phyloP scores from a whole-genome alignment of 129 eudicot species.

The Tagetes patula region DNA sequence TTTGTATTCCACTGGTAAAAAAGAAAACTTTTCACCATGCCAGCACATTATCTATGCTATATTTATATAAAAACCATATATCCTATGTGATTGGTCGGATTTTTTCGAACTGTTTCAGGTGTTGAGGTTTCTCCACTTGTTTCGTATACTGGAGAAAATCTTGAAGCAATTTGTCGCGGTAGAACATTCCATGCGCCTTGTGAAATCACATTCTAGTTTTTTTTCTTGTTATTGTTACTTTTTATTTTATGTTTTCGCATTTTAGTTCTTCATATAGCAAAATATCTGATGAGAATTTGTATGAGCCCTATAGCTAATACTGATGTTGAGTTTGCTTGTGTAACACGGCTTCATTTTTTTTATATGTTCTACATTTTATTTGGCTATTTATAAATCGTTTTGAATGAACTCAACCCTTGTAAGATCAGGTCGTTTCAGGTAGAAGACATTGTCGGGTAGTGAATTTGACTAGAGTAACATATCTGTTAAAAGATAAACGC shows the following conservation, averaged over 20 bases:
- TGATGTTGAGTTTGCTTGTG: conserved; percentile 34
- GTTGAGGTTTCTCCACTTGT: conserved; percentile 96
- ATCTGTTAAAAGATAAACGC: not conserved
- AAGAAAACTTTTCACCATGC: conserved; percentile 3
- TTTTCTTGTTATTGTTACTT: not conserved
- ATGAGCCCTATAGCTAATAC: conserved; percentile 20
- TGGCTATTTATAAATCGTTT: not conserved
- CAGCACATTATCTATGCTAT: conserved; percentile 1
- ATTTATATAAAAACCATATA: not conserved
- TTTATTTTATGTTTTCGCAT: conserved; percentile 11
- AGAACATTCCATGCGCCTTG: conserved; percentile 99
- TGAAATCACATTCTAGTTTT: conserved; percentile 74
- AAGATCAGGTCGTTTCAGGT: not conserved
- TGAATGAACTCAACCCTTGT: not conserved
- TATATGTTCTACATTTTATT: conserved; percentile 13
- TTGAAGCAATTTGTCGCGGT: conserved; percentile 96
- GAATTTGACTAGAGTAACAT: not conserved
- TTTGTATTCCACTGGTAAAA: conserved; percentile 80
- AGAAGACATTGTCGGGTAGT: not conserved
- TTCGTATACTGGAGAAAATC: conserved; percentile 94
- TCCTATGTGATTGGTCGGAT: not conserved
- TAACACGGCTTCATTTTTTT: conserved; percentile 31
- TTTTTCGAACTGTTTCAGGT: conserved; percentile 39
- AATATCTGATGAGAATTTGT: conserved; percentile 38
- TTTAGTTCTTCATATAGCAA: conserved; percentile 23